These are phyloP conservation scores for Exobasidium cylindrosporum DNA, from an alignment of 1,284 basidiomycete species.

Conservation along the genomic window DNA sequence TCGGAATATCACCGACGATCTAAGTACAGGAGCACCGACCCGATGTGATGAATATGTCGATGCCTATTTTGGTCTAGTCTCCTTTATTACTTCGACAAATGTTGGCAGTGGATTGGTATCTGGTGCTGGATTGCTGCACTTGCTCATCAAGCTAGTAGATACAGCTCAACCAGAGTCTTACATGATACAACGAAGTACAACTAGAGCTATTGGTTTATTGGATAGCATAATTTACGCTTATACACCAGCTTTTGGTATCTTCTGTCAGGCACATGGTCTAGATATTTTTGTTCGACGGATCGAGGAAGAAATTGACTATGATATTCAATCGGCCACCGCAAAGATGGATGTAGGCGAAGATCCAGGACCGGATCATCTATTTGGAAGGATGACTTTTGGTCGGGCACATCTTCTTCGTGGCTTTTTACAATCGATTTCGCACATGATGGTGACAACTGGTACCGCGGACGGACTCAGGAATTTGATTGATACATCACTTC, in stretches of 20 bases:
- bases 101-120: constrained; percentile 88
- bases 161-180: constrained; percentile 29
- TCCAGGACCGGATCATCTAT: constrained; percentile 14
- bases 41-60: constrained; percentile 60
- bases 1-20: constrained; percentile 32
- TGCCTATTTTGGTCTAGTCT: constrained; percentile 74
- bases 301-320: constrained; percentile 58
- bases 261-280: constrained; percentile 80
- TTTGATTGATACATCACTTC: constrained; percentile 83
- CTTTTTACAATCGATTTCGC: constrained; percentile 85
- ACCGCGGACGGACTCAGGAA: constrained; percentile 84
- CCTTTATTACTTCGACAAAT: constrained; percentile 78
- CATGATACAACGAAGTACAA: constrained; percentile 49
- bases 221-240: constrained; percentile 90
- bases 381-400: constrained; percentile 48
- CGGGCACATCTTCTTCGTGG: constrained; percentile 70
- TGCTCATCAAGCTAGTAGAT: constrained; percentile 60
- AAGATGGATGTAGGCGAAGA: constrained; percentile 15
- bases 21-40: constrained; percentile 58
- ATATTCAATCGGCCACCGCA: constrained; percentile 10
- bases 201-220: constrained; percentile 75
- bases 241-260: constrained; percentile 80
- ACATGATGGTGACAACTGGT: constrained; percentile 93
- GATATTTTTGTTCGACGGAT: constrained; percentile 81
- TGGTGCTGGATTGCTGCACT: constrained; percentile 88